phyloP scores from a whole-genome alignment of 2,329 filamentous ascomycete species.

The Neopestalotiopsis sp. region DNA sequence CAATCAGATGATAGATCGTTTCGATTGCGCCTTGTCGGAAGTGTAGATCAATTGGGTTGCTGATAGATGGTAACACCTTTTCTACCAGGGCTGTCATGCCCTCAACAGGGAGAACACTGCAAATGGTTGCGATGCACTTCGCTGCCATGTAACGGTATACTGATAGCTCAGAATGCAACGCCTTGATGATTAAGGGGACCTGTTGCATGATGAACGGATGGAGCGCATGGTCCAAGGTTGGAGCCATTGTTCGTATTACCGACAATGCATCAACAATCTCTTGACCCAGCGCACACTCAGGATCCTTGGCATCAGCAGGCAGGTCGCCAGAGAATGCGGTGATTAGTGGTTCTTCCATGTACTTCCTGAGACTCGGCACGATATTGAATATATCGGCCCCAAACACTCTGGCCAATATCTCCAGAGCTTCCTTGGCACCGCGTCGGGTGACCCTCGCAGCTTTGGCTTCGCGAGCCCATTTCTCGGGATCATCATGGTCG shows the following conservation, averaged over 20 bases:
- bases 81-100: slow-evolving; percentile 97
- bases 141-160: slow-evolving; percentile 96
- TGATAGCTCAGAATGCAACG: slow-evolving; percentile 84
- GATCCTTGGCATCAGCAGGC: slow-evolving; percentile 74
- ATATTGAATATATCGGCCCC: slow-evolving; percentile 78
- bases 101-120: slow-evolving; percentile 92
- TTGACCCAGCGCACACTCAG: slow-evolving; percentile 80
- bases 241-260: slow-evolving; percentile 87
- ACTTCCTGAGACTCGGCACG: slow-evolving; percentile 78
- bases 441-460: slow-evolving; percentile 88
- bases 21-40: slow-evolving; percentile 94
- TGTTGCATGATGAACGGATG: slow-evolving; percentile 82
- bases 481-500: slow-evolving; percentile 84
- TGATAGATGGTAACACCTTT: slow-evolving; percentile 89
- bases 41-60: slow-evolving; percentile 85
- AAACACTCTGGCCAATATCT: slow-evolving; percentile 83
- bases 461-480: slow-evolving; percentile 87
- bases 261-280: slow-evolving; percentile 95
- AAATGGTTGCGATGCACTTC: slow-evolving; percentile 96
- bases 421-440: slow-evolving; percentile 91
- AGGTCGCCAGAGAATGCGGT: slow-evolving; percentile 76
- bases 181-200: slow-evolving; percentile 85
- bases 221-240: slow-evolving; percentile 79
- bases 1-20: slow-evolving; percentile 94
- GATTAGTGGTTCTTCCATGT: slow-evolving; percentile 82